phyloP scores from a whole-genome alignment of 1,139 yeast species.

The Yamadazyma friedrichii region DNA sequence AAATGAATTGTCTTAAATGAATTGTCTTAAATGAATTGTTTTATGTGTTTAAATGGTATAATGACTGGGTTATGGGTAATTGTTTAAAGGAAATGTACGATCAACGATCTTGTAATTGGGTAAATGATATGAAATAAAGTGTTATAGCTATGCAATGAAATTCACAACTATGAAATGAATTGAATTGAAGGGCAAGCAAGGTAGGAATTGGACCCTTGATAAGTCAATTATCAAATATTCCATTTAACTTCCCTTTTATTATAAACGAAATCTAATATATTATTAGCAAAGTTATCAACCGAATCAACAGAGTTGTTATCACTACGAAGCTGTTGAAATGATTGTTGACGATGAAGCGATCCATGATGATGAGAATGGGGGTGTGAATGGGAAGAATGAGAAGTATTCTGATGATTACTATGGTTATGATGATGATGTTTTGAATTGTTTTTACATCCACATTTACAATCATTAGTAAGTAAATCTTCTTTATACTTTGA shows the following conservation, averaged over 20 bases:
- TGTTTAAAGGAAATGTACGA: too few species aligned
- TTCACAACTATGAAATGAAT: too few species aligned
- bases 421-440: slow-evolving; percentile 1
- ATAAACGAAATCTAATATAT: slow-evolving; percentile 18
- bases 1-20: too few species aligned
- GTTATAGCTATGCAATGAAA: too few species aligned
- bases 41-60: too few species aligned
- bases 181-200: too few species aligned
- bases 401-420: background rate
- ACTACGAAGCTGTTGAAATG: slow-evolving; percentile 6
- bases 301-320: slow-evolving; percentile 18
- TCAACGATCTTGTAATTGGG: too few species aligned
- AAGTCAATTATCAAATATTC: slow-evolving; percentile 13
- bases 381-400: background rate
- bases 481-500: slow-evolving; percentile 15
- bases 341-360: slow-evolving; percentile 5
- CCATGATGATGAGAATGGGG: slow-evolving; percentile 3
- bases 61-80: too few species aligned
- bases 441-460: slow-evolving; percentile 13
- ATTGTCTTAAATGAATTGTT: too few species aligned
- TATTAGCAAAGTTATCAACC: slow-evolving; percentile 19
- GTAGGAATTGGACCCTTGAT: background rate
- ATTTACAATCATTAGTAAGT: slow-evolving; percentile 14
- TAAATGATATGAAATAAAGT: too few species aligned
- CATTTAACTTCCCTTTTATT: slow-evolving; percentile 19